phyloP scores from a whole-genome alignment of 139 green algal species.

The Volvox africanus region DNA sequence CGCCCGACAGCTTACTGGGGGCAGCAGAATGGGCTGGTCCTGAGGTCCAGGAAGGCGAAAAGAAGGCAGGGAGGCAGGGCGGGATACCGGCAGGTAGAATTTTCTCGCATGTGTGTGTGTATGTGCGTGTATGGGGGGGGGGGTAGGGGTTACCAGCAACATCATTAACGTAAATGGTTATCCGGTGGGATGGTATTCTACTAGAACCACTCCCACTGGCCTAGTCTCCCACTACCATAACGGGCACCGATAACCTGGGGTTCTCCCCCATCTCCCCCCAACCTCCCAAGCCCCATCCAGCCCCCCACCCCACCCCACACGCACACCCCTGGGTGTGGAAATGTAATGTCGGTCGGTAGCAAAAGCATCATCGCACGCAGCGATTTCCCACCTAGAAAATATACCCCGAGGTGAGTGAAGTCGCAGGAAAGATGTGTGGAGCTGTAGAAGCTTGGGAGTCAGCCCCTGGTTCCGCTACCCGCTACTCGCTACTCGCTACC shows the following conservation, averaged over 20 bases:
- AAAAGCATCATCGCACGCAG: too few relatives aligned
- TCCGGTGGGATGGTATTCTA: neutral
- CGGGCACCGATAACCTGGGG: neutral
- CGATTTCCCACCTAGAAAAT: too few relatives aligned
- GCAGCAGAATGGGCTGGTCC: neutral
- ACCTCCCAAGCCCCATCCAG: too few relatives aligned
- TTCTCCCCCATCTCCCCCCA: neutral
- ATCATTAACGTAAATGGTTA: neutral
- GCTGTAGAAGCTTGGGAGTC: too few relatives aligned
- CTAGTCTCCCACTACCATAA: too few relatives aligned
- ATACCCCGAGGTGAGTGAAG: too few relatives aligned
- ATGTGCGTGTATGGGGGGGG: neutral
- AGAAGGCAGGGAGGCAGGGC: neutral
- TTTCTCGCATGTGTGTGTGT: neutral
- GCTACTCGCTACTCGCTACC: neutral
- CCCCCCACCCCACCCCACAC: too few relatives aligned
- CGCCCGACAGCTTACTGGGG: slow-evolving; percentile 53
- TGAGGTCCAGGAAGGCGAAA: neutral
- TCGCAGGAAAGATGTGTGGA: too few relatives aligned
- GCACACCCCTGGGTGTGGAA: too few relatives aligned
- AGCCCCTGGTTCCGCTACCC: too few relatives aligned
- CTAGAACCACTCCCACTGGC: too few relatives aligned
- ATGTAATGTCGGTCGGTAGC: too few relatives aligned
- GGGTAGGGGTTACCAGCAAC: neutral
- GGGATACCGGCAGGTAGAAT: neutral